Percentiles rank a stretch among this genome's conserved stretches.
phyloP scores from a whole-genome alignment of 2,329 filamentous ascomycete species.

The Fusarium torulosum region DNA sequence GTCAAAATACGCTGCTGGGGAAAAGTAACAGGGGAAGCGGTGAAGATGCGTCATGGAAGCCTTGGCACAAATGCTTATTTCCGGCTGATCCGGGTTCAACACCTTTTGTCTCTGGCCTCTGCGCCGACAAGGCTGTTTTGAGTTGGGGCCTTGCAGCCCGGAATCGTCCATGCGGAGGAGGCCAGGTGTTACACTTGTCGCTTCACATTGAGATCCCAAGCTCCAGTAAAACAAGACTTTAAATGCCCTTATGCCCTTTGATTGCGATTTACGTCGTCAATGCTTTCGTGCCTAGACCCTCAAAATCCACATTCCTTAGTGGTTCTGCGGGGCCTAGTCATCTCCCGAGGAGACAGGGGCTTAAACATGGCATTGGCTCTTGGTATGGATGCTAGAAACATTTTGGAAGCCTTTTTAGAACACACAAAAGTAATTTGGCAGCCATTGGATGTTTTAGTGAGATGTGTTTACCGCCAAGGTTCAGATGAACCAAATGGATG shows the following conservation, averaged over 20 bases:
- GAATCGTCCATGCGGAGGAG: neutral
- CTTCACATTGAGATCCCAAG: slow-evolving; percentile 11
- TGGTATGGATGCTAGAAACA: slow-evolving; percentile 11
- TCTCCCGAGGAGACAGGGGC: slow-evolving; percentile 21
- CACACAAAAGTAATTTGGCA: neutral
- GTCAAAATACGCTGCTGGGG: neutral
- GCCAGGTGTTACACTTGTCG: slow-evolving; percentile 12
- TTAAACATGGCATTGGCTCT: neutral
- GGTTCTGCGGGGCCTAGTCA: slow-evolving; percentile 24
- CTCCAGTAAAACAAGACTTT: slow-evolving; percentile 6
- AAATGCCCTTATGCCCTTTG: slow-evolving; percentile 8
- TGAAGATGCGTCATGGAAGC: slow-evolving; percentile 2
- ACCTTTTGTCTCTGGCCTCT: neutral
- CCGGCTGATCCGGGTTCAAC: neutral
- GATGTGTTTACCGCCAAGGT: neutral
- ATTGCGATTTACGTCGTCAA: slow-evolving; percentile 35
- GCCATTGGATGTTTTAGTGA: neutral
- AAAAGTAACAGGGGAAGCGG: slow-evolving; percentile 1
- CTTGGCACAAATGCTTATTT: slow-evolving; percentile 27
- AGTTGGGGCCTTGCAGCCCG: neutral
- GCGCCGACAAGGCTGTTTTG: neutral
- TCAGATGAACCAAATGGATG: slow-evolving; percentile 11
- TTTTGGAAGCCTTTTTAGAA: slow-evolving; percentile 13
- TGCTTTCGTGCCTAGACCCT: slow-evolving; percentile 15
- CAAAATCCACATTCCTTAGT: slow-evolving; percentile 14